phyloP scores from a whole-genome alignment of 768 basidiomycete species.

The Boletus sp. region DNA sequence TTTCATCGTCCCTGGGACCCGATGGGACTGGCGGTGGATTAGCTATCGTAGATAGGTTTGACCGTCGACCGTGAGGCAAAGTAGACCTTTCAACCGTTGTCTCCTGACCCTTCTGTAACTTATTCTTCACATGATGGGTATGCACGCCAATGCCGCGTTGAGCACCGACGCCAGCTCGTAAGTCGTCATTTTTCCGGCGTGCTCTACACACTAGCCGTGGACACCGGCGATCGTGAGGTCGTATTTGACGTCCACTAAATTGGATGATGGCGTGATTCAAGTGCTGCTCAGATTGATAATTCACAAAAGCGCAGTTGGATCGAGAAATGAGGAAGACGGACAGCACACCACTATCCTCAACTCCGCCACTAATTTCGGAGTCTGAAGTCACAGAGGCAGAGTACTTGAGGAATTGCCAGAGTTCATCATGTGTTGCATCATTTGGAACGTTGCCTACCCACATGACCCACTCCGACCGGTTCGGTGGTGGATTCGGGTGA shows the following conservation, averaged over 20 bases:
- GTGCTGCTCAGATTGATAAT: conserved; percentile 66
- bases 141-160: conserved; percentile 89
- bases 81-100: conserved; percentile 6
- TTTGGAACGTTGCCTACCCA: conserved; percentile 93
- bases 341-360: conserved; percentile 52
- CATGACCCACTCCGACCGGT: conserved; percentile 92
- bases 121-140: conserved; percentile 72
- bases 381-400: conserved; percentile 15
- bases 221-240: conserved; percentile 70
- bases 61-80: background rate
- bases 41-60: background rate
- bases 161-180: conserved; percentile 86
- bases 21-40: conserved; percentile 29
- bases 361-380: background rate
- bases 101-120: conserved; percentile 39
- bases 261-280: conserved; percentile 64
- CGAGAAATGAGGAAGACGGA: conserved; percentile 93
- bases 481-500: conserved; percentile 68
- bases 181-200: conserved; percentile 77
- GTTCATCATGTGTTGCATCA: conserved; percentile 80
- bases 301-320: conserved; percentile 94
- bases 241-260: conserved; percentile 72
- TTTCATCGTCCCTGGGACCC: conserved; percentile 41
- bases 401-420: conserved; percentile 79
- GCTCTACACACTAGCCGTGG: conserved; percentile 81